Base-by-base conservation (phyloP, 2,329 filamentous ascomycete species). In the Fusarium pilosicola region DNA sequence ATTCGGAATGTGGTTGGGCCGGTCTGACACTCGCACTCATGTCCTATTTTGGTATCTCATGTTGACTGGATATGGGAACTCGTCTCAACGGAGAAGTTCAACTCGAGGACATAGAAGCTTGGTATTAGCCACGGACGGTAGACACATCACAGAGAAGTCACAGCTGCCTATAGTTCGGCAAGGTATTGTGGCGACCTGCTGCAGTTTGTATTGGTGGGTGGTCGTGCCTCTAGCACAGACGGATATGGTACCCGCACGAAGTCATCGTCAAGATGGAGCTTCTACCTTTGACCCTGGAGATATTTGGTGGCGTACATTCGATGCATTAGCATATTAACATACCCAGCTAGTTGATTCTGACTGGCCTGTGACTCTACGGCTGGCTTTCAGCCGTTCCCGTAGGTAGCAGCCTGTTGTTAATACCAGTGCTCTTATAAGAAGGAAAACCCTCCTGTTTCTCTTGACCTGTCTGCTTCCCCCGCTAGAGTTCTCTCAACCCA, bases 11-110 rank as follows among this genome's bases (percentile, higher is more conserved):
- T 73, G 74, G 65, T 77, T 78, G 45, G 28, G 51, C 76, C 76
- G 75, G 74, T 74, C 76, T 78, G 71, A 78, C 75, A 60, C 42
- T 74, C 69, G 65, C 62, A 62, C 56, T 73, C 42, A 26, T 76
- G 46, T 41, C 69, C 71, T 32, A 63, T 72, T 66, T 65, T 26
- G 55, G 62, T 39, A 58, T 41, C 28, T 15, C 39, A 55, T 9
- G 14, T 30, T 22, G 13, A 38, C 48, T 60, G 26, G 28, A 42
- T 17, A 45, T 39, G 32, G 24, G 49, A 30, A n/a, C n/a, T 39
- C 32, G 34, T 61, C 42, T 56, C 28, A n/a, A 61, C 15, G 14
- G 15, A 20, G 41, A 17, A 30, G 5, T 52, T n/a, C 5, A 20
- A 32, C 10, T 22, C 14, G 15, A 56, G 22, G n/a, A 5, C 20